Conservation (phyloP, 495 filamentous ascomycete species). For the Geopyxis carbonaria region DNA sequence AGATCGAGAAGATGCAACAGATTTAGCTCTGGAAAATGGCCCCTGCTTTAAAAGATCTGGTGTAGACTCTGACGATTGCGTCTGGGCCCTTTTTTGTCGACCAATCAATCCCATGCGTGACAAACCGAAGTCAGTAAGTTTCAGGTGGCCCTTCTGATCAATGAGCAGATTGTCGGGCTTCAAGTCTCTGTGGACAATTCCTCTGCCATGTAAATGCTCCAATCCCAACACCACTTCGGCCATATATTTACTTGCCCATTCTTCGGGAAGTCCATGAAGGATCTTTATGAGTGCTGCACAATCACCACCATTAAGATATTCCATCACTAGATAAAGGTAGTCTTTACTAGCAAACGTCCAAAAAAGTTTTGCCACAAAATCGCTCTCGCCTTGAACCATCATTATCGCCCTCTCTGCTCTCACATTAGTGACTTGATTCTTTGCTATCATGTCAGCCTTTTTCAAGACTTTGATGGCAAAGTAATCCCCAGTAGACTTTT, state of each 20-base stretch:
- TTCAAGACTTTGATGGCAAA: conserved; percentile 97
- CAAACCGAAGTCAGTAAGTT: conserved; percentile 91
- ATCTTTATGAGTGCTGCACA: conserved; percentile 93
- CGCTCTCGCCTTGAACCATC: conserved; percentile 99
- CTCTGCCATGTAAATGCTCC: conserved; percentile 82
- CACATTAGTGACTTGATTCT: conserved; percentile 97
- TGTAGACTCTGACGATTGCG: conserved; percentile 53
- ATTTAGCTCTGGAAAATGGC: conserved; percentile 69
- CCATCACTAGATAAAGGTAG: conserved; percentile 97
- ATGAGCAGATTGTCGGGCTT: conserved; percentile 97
- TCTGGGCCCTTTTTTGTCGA: conserved; percentile 80
- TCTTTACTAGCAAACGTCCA: conserved; percentile 99
- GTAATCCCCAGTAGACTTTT: conserved; percentile 95
- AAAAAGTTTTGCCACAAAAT: conserved; percentile 96
- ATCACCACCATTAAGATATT: conserved; percentile 94
- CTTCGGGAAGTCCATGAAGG: conserved; percentile 75
- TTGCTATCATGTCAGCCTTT: conserved; percentile 98
- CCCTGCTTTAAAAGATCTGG: conserved; percentile 87
- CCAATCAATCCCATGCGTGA: conserved; percentile 95
- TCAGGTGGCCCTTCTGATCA: conserved; percentile 89
- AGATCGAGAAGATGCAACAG: conserved; percentile 83
- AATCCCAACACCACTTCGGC: conserved; percentile 90
- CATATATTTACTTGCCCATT: conserved; percentile 94
- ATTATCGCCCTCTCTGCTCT: conserved; percentile 98
- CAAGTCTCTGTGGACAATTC: conserved; percentile 89